Evolutionary conservation across 805 yeast species (phyloP).

Genomic region (Geotrichum ghanense): DNA sequence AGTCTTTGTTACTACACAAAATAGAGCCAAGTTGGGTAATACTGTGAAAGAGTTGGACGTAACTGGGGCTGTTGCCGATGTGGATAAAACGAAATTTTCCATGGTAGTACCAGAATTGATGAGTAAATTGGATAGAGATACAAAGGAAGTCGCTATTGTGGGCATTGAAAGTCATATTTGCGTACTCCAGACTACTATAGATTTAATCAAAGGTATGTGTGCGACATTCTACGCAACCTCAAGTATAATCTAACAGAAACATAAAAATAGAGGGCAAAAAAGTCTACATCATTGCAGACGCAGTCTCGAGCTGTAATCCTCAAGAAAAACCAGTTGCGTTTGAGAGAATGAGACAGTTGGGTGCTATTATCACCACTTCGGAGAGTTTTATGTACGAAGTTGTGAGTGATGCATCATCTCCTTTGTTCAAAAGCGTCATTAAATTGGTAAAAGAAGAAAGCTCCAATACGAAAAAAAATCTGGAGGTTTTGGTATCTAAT

Average conservation of each 20-base stretch:
- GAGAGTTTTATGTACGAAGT: slow-evolving; percentile 13
- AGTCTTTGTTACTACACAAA: slow-evolving; percentile 14
- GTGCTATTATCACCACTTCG: slow-evolving; percentile 13
- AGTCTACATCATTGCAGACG: slow-evolving; percentile 15
- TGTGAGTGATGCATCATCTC: slow-evolving; percentile 12
- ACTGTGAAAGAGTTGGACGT: slow-evolving; percentile 14
- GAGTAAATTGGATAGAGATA: slow-evolving; percentile 5
- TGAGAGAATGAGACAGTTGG: slow-evolving; percentile 9
- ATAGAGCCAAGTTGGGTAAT: slow-evolving; percentile 12
- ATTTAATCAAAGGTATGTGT: slow-evolving; percentile 8
- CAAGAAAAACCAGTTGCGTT: slow-evolving; percentile 14
- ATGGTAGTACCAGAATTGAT: slow-evolving; percentile 13
- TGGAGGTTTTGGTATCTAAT: slow-evolving; percentile 6
- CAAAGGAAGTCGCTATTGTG: slow-evolving; percentile 12
- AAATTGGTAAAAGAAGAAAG: slow-evolving; percentile 10
- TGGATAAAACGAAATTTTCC: slow-evolving; percentile 15
- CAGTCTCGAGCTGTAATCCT: slow-evolving; percentile 11
- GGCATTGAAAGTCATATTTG: slow-evolving; percentile 17
- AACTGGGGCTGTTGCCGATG: slow-evolving; percentile 9
- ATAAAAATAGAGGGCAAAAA: slow-evolving; percentile 7
- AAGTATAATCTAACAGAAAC: neutral
- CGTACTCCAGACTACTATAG: slow-evolving; percentile 15
- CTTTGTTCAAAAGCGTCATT: slow-evolving; percentile 10
- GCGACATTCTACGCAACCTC: neutral
- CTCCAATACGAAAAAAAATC: slow-evolving; percentile 8